These are phyloP conservation scores for Plantago elongata DNA, from an alignment of 257 asterid genomes.

Conservation along the genomic window DNA sequence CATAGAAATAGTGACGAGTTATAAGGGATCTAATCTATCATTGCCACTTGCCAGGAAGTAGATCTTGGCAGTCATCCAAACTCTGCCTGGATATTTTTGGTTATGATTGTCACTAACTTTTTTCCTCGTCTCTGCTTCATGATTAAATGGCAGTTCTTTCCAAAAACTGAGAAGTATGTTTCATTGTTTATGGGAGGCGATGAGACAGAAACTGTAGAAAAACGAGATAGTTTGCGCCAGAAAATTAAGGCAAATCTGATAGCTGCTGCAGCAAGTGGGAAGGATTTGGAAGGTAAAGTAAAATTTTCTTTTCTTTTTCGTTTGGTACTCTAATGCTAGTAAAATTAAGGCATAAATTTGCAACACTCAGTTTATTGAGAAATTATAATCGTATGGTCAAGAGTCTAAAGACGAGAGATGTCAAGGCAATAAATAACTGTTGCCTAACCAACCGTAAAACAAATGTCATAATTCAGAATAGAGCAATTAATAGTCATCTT, in stretches of 20 bases:
- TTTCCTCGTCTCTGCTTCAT: slow-evolving; percentile 3
- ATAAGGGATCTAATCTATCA: neutral
- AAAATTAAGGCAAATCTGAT: slow-evolving; percentile 71
- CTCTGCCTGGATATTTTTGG: slow-evolving; percentile 7
- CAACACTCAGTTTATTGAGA: too few relatives aligned
- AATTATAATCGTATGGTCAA: too few relatives aligned
- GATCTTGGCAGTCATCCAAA: slow-evolving; percentile 14
- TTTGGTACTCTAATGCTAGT: neutral
- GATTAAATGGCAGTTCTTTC: slow-evolving; percentile 75
- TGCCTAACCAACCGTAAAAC: too few relatives aligned
- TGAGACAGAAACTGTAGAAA: slow-evolving; percentile 58
- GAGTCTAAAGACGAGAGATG: too few relatives aligned
- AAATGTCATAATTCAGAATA: too few relatives aligned
- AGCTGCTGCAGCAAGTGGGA: slow-evolving; percentile 95
- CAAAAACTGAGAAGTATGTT: slow-evolving; percentile 83
- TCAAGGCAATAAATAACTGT: too few relatives aligned
- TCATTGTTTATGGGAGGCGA: slow-evolving; percentile 83
- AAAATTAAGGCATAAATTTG: neutral
- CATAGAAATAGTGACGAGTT: too few relatives aligned
- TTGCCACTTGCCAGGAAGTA: slow-evolving; percentile 1
- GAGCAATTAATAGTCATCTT: too few relatives aligned
- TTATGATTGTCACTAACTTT: neutral
- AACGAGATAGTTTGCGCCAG: slow-evolving; percentile 60
- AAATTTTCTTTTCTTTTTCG: neutral
- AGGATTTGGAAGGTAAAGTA: slow-evolving; percentile 85